These are phyloP conservation scores for Fragaria iinumae DNA, from an alignment of 306 rosid genomes.

Conservation along the genomic window DNA sequence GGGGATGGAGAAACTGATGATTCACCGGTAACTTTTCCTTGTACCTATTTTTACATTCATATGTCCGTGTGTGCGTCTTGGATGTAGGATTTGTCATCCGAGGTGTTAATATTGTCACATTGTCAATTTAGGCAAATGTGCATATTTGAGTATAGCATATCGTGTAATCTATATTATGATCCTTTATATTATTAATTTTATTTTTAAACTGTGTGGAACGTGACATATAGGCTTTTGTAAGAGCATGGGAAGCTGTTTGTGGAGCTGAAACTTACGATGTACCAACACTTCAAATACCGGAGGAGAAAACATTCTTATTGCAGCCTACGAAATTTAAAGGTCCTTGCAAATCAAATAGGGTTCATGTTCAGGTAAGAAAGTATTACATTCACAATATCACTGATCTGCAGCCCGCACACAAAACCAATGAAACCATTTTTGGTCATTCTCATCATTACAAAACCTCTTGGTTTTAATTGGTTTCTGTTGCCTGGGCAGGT, in stretches of 20 bases:
- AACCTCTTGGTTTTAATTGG: not conserved
- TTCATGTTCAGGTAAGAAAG: conserved; percentile 8
- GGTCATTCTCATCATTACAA: not conserved
- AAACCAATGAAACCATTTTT: not conserved
- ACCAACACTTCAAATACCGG: not conserved
- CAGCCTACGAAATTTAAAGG: conserved; percentile 2
- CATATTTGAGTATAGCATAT: no score
- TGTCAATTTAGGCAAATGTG: no score
- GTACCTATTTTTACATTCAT: not conserved
- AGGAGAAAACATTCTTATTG: conserved; percentile 6
- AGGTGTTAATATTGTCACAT: not conserved
- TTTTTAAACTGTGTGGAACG: no score
- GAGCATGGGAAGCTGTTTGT: not conserved
- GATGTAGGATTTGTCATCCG: not conserved
- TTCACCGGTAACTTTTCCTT: not conserved
- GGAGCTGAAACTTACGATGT: not conserved
- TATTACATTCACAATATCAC: no score
- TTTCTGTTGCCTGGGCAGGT: not conserved
- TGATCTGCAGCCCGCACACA: not conserved
- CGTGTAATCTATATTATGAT: not conserved
- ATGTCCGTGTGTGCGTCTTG: not conserved
- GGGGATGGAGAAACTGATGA: conserved; percentile 16
- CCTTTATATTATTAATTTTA: no score
- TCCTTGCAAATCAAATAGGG: not conserved
- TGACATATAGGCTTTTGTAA: not conserved